Percentiles rank a stretch among this genome's conserved stretches.
Conservation (phyloP, 2,329 filamentous ascomycete species). For the Neospermospora avenae region DNA sequence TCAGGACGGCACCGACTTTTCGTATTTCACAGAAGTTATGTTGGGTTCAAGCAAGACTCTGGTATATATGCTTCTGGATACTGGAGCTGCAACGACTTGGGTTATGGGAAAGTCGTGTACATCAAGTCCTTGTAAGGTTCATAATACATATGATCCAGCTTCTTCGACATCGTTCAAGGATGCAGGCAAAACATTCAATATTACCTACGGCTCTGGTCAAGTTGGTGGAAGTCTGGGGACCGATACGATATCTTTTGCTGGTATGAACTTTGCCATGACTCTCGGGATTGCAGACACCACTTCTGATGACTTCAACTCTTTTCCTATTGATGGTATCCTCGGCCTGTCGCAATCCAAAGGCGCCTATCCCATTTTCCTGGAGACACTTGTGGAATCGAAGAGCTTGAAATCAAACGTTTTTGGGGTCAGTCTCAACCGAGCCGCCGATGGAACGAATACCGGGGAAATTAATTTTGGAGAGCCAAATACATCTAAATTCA, state of each 20-base stretch:
- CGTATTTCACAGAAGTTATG: slow-evolving; percentile 58
- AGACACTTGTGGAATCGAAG: slow-evolving; percentile 54
- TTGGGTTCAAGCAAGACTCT: slow-evolving; percentile 53
- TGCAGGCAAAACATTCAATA: slow-evolving; percentile 54
- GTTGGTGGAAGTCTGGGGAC: slow-evolving; percentile 64
- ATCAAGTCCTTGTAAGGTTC: slow-evolving; percentile 62
- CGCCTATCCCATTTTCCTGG: slow-evolving; percentile 61
- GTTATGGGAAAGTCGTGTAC: slow-evolving; percentile 71
- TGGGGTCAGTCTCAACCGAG: slow-evolving; percentile 67
- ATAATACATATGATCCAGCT: slow-evolving; percentile 64
- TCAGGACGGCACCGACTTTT: slow-evolving; percentile 64
- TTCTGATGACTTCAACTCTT: slow-evolving; percentile 70
- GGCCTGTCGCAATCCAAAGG: slow-evolving; percentile 66
- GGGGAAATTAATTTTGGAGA: slow-evolving; percentile 78
- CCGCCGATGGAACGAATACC: slow-evolving; percentile 60
- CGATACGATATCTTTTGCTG: slow-evolving; percentile 66
- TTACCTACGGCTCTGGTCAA: slow-evolving; percentile 74
- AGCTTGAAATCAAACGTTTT: slow-evolving; percentile 65
- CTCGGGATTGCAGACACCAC: slow-evolving; percentile 73
- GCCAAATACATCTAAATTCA: slow-evolving; percentile 63
- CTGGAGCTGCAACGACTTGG: slow-evolving; percentile 73
- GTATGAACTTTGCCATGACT: slow-evolving; percentile 58
- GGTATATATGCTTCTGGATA: slow-evolving; percentile 63
- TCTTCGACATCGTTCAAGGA: slow-evolving; percentile 63
- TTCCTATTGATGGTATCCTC: slow-evolving; percentile 85